Conservation (phyloP, 2,329 filamentous ascomycete genomes). For the Ceratocystis alfenasii region DNA sequence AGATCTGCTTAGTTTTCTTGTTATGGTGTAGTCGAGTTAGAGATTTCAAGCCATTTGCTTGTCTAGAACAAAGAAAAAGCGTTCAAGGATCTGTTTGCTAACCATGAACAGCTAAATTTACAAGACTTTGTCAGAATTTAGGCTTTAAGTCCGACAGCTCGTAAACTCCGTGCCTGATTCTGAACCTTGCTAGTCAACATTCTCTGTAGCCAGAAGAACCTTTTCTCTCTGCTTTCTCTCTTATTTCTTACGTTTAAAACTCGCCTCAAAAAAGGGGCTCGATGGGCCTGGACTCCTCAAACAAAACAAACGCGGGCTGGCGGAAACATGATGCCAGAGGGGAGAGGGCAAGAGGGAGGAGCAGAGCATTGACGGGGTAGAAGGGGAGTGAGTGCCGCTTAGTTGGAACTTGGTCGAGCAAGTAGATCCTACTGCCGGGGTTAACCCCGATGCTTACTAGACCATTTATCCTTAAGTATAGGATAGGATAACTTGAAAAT, state of each 20-base stretch:
- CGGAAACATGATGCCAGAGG: not conserved
- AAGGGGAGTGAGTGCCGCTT: not conserved
- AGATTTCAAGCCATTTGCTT: not conserved
- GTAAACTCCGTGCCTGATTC: not conserved
- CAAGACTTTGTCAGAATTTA: not conserved
- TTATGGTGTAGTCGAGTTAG: not conserved
- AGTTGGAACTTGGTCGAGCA: not conserved
- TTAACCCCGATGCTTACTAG: not conserved
- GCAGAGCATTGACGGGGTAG: not conserved
- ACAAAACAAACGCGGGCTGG: not conserved
- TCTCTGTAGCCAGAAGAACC: not conserved
- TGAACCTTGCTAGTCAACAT: not conserved
- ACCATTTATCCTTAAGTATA: not conserved
- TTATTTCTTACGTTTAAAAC: not conserved
- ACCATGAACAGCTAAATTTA: not conserved
- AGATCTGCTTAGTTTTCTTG: not conserved
- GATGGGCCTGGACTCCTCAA: not conserved
- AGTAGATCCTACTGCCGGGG: not conserved
- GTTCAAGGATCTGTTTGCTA: not conserved
- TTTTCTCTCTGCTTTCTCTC: not conserved
- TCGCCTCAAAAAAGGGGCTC: not conserved
- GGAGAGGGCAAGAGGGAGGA: not conserved
- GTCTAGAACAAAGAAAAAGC: not conserved
- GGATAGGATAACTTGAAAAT: not conserved
- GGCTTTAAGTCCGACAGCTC: not conserved